Evolutionary conservation across 495 filamentous ascomycete genomes (phyloP), one percentile per base, ranked within the genome.

Genomic region (Penicillium lividum): DNA sequence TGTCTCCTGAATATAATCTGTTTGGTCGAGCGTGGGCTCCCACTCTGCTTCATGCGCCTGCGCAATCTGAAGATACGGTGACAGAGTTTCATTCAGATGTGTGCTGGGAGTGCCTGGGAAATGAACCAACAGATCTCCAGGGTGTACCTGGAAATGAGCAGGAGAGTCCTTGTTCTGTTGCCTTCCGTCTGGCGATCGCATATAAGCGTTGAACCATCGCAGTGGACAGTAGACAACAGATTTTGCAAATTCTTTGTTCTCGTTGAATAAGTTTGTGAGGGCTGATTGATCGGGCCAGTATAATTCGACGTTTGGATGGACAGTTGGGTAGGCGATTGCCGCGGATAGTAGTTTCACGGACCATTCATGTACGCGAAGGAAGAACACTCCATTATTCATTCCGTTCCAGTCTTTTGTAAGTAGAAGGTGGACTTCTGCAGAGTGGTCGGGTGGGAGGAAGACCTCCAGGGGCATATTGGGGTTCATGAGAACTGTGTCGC

Each of bases 381-480:
- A 70, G 61, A 85, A 85, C 27, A 79, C 73, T 25, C 82, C 82
- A 54, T 80, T 80, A 67, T 85, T 85, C 33, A 84, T 71, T 2
- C 82, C 80, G 62, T 84, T 78, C 70, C 72, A 75, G 71, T 85
- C 82, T 54, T 80, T 68, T 1, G 72, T 71, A 28, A 78, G 73
- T 10, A 85, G 55, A 1, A 83, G 48, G 60, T 83, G 68, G 42
- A 80, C 65, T 53, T 80, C 64, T 7, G 69, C 54, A 57, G 79
- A 73, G 38, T 76, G 61, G 10, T 68, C 52, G 0, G 82, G 80
- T 6, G 82, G 82, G 7, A 83, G 68, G 64, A 85, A 84, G 33
- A 69, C 64, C 36, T 81, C 76, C 33, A 82, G 72, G 2, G 80
- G 77, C n/a, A 82, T 73, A 40, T 79, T 67, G 0, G 74, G 74